A percentile compares a stretch with the other conserved stretches of the same genome.
Evolutionary conservation across 306 rosid genomes (phyloP).

Genomic region (Prinsepia uniflora): DNA sequence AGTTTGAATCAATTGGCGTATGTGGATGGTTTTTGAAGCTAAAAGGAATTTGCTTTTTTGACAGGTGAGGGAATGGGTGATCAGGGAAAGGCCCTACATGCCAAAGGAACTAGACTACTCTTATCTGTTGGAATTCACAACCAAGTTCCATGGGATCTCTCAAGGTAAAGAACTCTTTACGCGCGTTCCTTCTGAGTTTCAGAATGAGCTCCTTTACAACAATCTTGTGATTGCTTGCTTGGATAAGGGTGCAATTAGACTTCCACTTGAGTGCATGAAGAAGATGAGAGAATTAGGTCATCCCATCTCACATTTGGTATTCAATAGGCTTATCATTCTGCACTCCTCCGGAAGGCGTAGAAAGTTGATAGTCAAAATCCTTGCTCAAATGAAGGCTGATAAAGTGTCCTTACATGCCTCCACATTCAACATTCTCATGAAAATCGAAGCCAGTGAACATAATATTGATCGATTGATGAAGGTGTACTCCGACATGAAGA

Average conservation of each 20-base stretch:
- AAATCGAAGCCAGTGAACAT: conserved; percentile 82
- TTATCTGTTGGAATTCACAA: conserved; percentile 71
- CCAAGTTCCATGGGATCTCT: conserved; percentile 69
- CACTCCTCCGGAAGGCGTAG: conserved; percentile 52
- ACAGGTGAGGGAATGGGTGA: conserved; percentile 96
- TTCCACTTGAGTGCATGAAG: conserved; percentile 83
- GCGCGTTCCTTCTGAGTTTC: conserved; percentile 59
- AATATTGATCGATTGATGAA: conserved; percentile 61
- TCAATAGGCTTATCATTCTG: conserved; percentile 76
- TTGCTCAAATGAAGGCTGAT: conserved; percentile 82
- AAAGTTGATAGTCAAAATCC: conserved; percentile 61
- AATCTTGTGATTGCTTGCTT: conserved; percentile 79
- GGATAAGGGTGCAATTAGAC: conserved; percentile 73
- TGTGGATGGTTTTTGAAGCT: conserved; percentile 10
- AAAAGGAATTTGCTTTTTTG: conserved; percentile 20
- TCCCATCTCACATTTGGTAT: conserved; percentile 79
- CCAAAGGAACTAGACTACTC: conserved; percentile 81
- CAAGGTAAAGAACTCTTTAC: conserved; percentile 81
- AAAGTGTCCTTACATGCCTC: conserved; percentile 76
- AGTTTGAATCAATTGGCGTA: background rate
- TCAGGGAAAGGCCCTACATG: conserved; percentile 79
- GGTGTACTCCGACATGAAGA: conserved; percentile 60
- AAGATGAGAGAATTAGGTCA: conserved; percentile 75
- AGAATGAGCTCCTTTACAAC: conserved; percentile 81
- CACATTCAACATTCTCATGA: conserved; percentile 89